A percentile compares a stretch with the other conserved stretches of the same genome.
phyloP scores from a whole-genome alignment of 805 yeast genomes.

The Starmerella gropengiesseri region DNA sequence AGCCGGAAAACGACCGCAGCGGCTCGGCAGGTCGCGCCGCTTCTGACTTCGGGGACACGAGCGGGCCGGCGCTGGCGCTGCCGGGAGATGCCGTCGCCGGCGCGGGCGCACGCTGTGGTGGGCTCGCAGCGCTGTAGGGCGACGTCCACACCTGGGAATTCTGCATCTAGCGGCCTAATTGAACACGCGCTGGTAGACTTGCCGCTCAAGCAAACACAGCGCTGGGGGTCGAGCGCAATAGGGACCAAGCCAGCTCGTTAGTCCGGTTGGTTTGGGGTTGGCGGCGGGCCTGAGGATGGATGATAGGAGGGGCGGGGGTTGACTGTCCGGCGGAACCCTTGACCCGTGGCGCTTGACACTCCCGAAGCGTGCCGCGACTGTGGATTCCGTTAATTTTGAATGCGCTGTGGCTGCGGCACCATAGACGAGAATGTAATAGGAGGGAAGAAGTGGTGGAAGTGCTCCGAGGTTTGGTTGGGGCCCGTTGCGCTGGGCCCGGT shows the following conservation, averaged over 20 bases:
- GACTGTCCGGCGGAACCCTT: too few relatives aligned
- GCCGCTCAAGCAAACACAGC: neutral
- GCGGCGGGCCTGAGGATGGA: neutral
- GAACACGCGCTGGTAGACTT: neutral
- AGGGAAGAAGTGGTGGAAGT: too few relatives aligned
- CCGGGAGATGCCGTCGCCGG: neutral
- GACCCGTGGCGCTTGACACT: too few relatives aligned
- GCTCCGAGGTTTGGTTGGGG: too few relatives aligned
- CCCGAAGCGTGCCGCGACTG: too few relatives aligned
- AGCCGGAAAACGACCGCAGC: neutral
- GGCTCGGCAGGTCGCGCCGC: neutral
- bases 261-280: neutral
- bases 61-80: neutral
- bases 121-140: neutral
- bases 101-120: slow-evolving; percentile 1
- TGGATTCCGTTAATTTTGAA: too few relatives aligned
- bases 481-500: too few relatives aligned
- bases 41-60: neutral
- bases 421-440: too few relatives aligned
- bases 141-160: slow-evolving; percentile 15
- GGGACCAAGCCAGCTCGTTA: neutral
- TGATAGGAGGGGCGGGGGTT: too few relatives aligned
- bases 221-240: neutral
- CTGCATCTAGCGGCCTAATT: slow-evolving; percentile 11
- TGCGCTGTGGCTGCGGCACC: too few relatives aligned